A percentile compares a stretch with the other conserved stretches of the same genome.
These are phyloP conservation scores for Sclerotinia borealis DNA, from an alignment of 2,329 filamentous ascomycete species.

Conservation along the genomic window DNA sequence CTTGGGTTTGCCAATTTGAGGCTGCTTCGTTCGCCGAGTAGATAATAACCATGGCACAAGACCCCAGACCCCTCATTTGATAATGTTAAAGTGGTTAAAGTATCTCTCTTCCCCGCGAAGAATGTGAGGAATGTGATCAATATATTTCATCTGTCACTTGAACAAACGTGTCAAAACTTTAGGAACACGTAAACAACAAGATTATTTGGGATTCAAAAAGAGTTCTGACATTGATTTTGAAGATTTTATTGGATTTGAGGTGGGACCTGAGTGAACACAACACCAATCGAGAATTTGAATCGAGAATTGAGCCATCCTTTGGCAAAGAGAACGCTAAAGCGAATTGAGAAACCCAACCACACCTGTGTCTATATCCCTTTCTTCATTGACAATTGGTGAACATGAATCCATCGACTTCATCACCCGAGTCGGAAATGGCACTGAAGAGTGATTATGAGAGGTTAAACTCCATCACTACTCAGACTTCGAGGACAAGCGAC, in stretches of 20 bases:
- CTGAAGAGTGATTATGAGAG: slow-evolving; percentile 3
- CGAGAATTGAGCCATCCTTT: not conserved
- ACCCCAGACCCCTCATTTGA: slow-evolving; percentile 1
- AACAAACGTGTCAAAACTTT: not conserved
- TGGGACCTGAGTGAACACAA: not conserved
- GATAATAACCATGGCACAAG: slow-evolving; percentile 1
- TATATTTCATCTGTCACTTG: not conserved
- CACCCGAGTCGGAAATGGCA: not conserved
- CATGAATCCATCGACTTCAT: not conserved
- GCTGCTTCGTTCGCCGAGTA: slow-evolving; percentile 3
- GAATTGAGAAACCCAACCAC: not conserved
- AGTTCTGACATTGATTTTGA: not conserved
- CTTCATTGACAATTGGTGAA: not conserved
- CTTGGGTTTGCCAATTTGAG: slow-evolving; percentile 2
- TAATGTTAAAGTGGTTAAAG: not conserved
- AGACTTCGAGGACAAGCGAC: not conserved
- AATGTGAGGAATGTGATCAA: not conserved
- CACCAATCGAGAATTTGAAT: too few species aligned
- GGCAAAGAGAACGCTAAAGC: not conserved
- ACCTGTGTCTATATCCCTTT: not conserved
- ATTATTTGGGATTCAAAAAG: not conserved
- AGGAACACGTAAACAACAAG: not conserved
- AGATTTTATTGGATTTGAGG: not conserved
- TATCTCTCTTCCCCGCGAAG: not conserved
- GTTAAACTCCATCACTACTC: not conserved